Evolutionary conservation across 2,329 filamentous ascomycete genomes (phyloP), one percentile per base, ranked within the genome.

Genomic region (Boeremia exigua): DNA sequence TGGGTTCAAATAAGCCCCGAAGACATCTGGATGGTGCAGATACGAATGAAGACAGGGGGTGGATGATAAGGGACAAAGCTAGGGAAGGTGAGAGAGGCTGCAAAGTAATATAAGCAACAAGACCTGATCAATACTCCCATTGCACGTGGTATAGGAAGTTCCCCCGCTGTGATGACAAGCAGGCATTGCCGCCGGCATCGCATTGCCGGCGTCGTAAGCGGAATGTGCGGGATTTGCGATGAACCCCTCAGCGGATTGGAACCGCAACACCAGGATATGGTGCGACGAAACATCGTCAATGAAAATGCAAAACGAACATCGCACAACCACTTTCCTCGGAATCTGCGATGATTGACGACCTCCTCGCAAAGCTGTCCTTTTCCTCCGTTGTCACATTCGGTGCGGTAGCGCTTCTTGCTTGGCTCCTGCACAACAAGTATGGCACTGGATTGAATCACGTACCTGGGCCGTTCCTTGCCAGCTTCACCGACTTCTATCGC

Each of bases 401-500:
- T 27, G 27, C 46, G 4, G 12, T 37, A 17, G 36, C 36, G 23
- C 32, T 55, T 33, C 15, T 37, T 25, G 46, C 46, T 48, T 45
- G 44, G 17, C 27, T 54, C 6, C 17, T 39, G 28, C 43, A 44
- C 39, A 54, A 54, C 14, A 48, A 32, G 12, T 54, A 48, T 29
- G 51, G n/a, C 2, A 39, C 38, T 2, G 39, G 45, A 10, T 33
- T 54, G n/a, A 48, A 25, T 10, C 45, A 54, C 11, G 17, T 89
- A 61, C 89, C 90, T 0, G 90, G 90, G 0, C 89, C 88, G 0
- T 79, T 86, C 30, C 65, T 90, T 30, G 90, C 89, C 14, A 86
- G 77, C 1, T 77, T 82, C 37, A 89, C 87, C 8, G 83, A 92
- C 67, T 85, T 84, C 78, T 93, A 89, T 88, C 81, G 89, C 12